Base-by-base conservation (phyloP, 495 filamentous ascomycete genomes). In the Penicillium malachiteum region DNA sequence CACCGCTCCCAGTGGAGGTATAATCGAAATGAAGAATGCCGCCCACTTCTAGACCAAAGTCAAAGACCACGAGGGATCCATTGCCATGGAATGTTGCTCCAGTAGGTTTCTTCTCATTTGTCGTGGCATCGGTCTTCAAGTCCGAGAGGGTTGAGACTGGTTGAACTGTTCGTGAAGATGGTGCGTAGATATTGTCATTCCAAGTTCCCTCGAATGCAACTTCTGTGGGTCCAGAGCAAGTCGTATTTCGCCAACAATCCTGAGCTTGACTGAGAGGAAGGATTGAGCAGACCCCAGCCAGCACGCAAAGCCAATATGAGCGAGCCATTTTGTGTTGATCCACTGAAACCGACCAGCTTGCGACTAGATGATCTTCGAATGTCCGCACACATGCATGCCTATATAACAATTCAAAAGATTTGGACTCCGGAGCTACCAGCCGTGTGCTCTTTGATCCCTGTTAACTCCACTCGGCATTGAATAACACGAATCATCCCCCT, bases 111-210 rank as follows among this genome's bases (percentile, higher is more conserved):
- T 56, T 46, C 4, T 58, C 56, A n/a, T 64, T 48, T 21, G 56
- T 53, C 10, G 68, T 72, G 10, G 69, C 52, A 14, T 69, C 62
- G 3, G 68, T 66, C 30, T 67, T 72, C 26, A 64, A 55, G 0
- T 76, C 56, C 2, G 74, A 71, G 16, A 82, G 69, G 16, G 81
- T 74, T 11, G 69, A 68, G 26, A 66, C 71, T 3, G 84, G 83
- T 33, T 68, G 63, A 4, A 86, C 75, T 40, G 68, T 81, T 54
- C 84, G 73, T 5, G 82, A 78, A 3, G 73, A 41, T 14, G 84
- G 83, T 7, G 83, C 77, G 55, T 76, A 86, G 44, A 82, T 87
- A 62, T 87, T 81, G 3, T 72, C 66, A 34, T 87, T 81, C 84
- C 85, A 87, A 39, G 69, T 64, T 3, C 84, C 84, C 0, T 78